phyloP scores from a whole-genome alignment of 169 alveolate species.

The Besnoitia besnoiti region DNA sequence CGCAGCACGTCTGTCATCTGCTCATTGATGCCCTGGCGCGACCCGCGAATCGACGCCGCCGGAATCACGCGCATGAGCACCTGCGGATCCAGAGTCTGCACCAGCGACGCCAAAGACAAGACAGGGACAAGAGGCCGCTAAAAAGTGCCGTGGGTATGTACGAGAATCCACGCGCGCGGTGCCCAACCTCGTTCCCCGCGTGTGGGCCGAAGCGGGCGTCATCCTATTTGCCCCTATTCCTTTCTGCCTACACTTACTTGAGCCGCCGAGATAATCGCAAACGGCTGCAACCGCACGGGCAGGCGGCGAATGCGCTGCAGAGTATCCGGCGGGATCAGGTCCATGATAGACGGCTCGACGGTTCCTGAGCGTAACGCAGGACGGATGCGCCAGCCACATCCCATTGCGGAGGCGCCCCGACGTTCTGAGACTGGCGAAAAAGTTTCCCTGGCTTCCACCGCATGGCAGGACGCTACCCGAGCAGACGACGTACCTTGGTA shows the following conservation, averaged over 20 bases:
- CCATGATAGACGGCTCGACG: conserved; percentile 58
- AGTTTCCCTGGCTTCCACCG: too few species aligned
- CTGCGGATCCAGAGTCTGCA: conserved; percentile 63
- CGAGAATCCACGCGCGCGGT: too few species aligned
- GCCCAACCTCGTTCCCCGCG: too few species aligned
- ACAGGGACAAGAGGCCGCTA: not conserved
- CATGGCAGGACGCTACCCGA: too few species aligned
- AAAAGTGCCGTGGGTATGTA: too few species aligned
- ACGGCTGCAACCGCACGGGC: conserved; percentile 68
- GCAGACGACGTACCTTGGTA: conserved; percentile 8
- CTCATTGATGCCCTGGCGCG: conserved; percentile 57
- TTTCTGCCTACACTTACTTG: conserved; percentile 45
- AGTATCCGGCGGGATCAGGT: conserved; percentile 57
- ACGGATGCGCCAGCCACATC: not conserved
- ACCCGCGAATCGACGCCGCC: conserved; percentile 39
- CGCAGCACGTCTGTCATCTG: conserved; percentile 49
- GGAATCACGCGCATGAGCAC: conserved; percentile 64
- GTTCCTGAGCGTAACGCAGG: conserved; percentile 20
- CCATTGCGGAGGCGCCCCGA: not conserved
- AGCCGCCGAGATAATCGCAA: conserved; percentile 63
- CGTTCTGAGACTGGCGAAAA: too few species aligned
- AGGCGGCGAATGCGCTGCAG: conserved; percentile 62
- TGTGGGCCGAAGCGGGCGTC: too few species aligned
- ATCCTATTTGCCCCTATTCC: too few species aligned
- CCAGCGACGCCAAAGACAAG: not conserved